Evolutionary conservation across 306 rosid species (phyloP).

Genomic region (Corylus americana): DNA sequence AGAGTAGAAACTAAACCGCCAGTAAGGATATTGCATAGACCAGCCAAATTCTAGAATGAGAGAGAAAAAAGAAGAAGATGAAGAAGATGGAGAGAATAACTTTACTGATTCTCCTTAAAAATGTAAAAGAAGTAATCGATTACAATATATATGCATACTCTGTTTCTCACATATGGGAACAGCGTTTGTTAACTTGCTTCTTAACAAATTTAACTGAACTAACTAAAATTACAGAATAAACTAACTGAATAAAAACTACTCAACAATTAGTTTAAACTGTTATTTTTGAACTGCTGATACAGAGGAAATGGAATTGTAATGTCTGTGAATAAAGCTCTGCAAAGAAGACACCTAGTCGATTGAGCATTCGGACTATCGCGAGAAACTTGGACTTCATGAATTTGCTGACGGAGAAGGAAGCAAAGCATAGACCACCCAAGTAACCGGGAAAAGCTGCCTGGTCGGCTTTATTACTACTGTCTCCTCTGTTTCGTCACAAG

Average conservation of each 20-base stretch:
- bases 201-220: too few relatives aligned
- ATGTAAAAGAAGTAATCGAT: too few relatives aligned
- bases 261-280: too few relatives aligned
- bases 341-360: background rate
- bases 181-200: too few relatives aligned
- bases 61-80: too few relatives aligned
- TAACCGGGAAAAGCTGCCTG: too few relatives aligned
- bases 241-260: too few relatives aligned
- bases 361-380: background rate
- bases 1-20: background rate
- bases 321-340: background rate
- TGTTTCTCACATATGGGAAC: too few relatives aligned
- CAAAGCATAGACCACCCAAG: background rate
- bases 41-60: background rate
- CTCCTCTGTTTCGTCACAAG: slow-evolving; percentile 6
- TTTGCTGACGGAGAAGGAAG: background rate
- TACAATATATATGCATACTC: too few relatives aligned
- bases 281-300: background rate
- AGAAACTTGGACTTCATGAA: background rate
- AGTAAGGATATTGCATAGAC: background rate
- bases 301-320: background rate
- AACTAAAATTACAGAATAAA: too few relatives aligned
- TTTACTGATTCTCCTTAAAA: too few relatives aligned
- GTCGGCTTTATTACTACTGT: slow-evolving; percentile 7
- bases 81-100: too few relatives aligned